Base-by-base conservation (phyloP, 176 grass and related monocot species). In the Musa beccarii region DNA sequence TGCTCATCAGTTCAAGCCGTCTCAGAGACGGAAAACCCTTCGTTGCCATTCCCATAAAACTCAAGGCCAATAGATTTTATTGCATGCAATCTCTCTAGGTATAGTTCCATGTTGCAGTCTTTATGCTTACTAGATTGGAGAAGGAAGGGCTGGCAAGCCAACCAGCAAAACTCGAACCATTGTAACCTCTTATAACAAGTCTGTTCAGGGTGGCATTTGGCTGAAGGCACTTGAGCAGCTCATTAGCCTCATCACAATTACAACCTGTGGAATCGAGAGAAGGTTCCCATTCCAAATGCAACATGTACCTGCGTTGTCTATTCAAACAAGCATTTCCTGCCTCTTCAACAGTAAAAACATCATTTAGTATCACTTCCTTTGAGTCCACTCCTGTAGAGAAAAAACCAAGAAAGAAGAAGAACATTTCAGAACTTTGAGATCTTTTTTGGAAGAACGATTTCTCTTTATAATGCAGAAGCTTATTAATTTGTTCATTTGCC, bases 251-350 rank as follows among this genome's bases (percentile, higher is more conserved):
- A 8, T 21, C 9, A 49, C 50, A 2, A n/a, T 34, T 69, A 49
- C 34, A 28, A 2, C 8, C 26, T 69, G 19, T n/a, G 15, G 29
- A 11, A 49, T 17, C 34, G 10, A 49, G 29, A 69, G 66, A 69
- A 49, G 66, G 43, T 49, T 19, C 28, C 66, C 28, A 69, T 49
- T 49, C 66, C 66, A 69, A 69, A 50, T 69, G 66, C 66, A 69
- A 17, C 26, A 19, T 69, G 66, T 50, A 49, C 50, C 50, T 69
- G 15, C 14, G 34, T 49, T 49, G 66, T 69, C 9, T 43, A 50
- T 17, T 50, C 28, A 69, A 69, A 12, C 66, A 69, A 69, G 29
- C 66, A 49, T 19, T 49, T 69, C 13, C 50, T 69, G 66, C 66
- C 34, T 69, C 66, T 50, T 69, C 28, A 49, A 69, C 66, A 50